Evolutionary conservation across 495 filamentous ascomycete genomes (phyloP).

Genomic region (Astrothelium subdiscretum): DNA sequence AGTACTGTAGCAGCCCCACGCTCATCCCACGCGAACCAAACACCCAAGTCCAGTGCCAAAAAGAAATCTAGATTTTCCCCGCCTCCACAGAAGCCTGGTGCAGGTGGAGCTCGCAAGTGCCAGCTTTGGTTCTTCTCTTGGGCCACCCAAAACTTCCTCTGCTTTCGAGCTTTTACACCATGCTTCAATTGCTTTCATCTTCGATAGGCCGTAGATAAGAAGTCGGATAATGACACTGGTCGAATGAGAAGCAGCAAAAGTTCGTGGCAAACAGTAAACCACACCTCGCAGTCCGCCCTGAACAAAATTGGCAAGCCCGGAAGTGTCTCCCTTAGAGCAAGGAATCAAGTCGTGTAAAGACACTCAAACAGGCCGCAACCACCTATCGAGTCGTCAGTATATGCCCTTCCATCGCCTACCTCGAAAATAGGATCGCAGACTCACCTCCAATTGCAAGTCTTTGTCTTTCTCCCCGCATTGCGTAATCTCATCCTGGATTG

Average conservation of each 20-base stretch:
- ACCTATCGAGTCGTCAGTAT: conserved; percentile 39
- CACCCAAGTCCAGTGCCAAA: neutral
- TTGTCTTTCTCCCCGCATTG: conserved; percentile 81
- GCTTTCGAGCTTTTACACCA: neutral
- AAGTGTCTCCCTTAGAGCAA: conserved; percentile 49
- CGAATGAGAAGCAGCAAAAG: neutral
- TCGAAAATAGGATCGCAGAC: conserved; percentile 17
- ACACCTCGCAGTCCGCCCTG: neutral
- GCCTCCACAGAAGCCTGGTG: neutral
- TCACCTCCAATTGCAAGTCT: conserved; percentile 87
- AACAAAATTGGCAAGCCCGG: neutral
- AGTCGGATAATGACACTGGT: neutral
- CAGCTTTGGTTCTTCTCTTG: neutral
- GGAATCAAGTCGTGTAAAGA: conserved; percentile 93
- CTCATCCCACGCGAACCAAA: neutral
- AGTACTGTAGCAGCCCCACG: neutral
- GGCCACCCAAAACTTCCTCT: neutral
- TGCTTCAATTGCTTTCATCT: neutral
- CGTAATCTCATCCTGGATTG: conserved; percentile 76
- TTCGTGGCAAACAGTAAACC: neutral
- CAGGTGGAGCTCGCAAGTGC: neutral
- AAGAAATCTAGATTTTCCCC: neutral
- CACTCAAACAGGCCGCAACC: conserved; percentile 87
- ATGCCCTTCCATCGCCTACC: neutral
- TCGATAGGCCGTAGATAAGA: neutral